A percentile compares a stretch with the other conserved stretches of the same genome.
phyloP scores from a whole-genome alignment of 2,329 filamentous ascomycete genomes.

The Alternaria tenuissima region DNA sequence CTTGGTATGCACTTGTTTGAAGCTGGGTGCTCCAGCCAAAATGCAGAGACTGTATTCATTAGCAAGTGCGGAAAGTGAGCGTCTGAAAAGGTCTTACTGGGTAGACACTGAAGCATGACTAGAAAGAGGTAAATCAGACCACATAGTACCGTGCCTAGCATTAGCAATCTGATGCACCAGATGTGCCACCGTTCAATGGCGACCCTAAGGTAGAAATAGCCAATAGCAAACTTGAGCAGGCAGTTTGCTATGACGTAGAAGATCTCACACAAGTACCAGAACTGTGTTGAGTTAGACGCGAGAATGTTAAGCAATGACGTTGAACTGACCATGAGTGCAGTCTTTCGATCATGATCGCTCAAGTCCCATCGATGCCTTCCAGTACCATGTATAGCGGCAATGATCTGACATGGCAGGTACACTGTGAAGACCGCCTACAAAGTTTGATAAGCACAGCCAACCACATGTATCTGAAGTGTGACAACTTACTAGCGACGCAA shows the following conservation, averaged over 20 bases:
- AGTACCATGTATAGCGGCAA: slow-evolving; percentile 51
- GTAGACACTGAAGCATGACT: slow-evolving; percentile 62
- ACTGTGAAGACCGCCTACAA: slow-evolving; percentile 49
- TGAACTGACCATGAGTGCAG: slow-evolving; percentile 38
- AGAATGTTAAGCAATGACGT: not conserved
- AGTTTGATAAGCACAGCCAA: slow-evolving; percentile 1
- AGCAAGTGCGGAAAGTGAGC: not conserved
- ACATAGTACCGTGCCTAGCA: slow-evolving; percentile 56
- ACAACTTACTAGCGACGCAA: slow-evolving; percentile 45
- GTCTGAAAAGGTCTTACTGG: slow-evolving; percentile 32
- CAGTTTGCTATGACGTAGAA: slow-evolving; percentile 61
- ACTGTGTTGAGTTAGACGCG: slow-evolving; percentile 40
- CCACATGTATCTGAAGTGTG: not conserved
- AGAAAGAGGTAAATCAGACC: slow-evolving; percentile 61
- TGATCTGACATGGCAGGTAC: slow-evolving; percentile 52
- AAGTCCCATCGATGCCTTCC: slow-evolving; percentile 50
- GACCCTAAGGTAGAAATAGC: slow-evolving; percentile 63
- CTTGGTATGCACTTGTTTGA: slow-evolving; percentile 54
- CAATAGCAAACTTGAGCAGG: slow-evolving; percentile 61
- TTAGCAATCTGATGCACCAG: slow-evolving; percentile 57
- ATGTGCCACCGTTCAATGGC: slow-evolving; percentile 57
- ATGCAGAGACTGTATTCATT: slow-evolving; percentile 43
- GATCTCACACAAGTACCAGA: slow-evolving; percentile 66
- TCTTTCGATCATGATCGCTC: slow-evolving; percentile 36
- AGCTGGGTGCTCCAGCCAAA: slow-evolving; percentile 57